phyloP scores from a whole-genome alignment of 1,139 yeast genomes.

The Yamadazyma diospyri region DNA sequence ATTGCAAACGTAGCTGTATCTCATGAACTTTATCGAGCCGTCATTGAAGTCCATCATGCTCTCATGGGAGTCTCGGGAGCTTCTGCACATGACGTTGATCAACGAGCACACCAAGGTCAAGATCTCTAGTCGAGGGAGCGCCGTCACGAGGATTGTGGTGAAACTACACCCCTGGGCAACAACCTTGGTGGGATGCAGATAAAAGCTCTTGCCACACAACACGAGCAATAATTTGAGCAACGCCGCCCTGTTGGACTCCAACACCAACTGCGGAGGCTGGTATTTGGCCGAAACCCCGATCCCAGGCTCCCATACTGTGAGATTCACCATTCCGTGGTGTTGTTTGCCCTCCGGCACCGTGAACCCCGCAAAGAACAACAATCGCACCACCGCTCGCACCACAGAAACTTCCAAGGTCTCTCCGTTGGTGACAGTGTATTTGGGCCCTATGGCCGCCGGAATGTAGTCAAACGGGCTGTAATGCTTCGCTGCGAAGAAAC shows the following conservation, averaged over 20 bases:
- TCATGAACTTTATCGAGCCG: constrained; percentile 35
- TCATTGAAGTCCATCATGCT: constrained; percentile 27
- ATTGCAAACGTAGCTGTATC: constrained; percentile 52
- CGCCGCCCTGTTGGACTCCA: constrained; percentile 68
- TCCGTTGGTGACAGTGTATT: background rate
- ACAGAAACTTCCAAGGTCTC: constrained; percentile 6
- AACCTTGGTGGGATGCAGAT: constrained; percentile 42
- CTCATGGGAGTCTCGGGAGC: constrained; percentile 30
- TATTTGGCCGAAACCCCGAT: constrained; percentile 49
- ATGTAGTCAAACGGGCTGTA: constrained; percentile 4
- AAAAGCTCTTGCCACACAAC: constrained; percentile 63
- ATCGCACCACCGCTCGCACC: constrained; percentile 35
- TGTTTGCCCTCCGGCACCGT: constrained; percentile 33
- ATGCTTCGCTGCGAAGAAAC: constrained; percentile 26
- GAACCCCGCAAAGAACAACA: constrained; percentile 61
- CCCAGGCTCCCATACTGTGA: constrained; percentile 71
- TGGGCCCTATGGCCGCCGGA: background rate
- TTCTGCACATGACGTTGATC: constrained; percentile 54
- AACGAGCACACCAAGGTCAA: constrained; percentile 65
- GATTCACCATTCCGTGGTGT: constrained; percentile 9
- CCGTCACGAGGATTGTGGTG: constrained; percentile 54
- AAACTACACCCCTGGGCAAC: constrained; percentile 55
- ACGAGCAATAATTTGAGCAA: constrained; percentile 59
- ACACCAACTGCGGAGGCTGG: constrained; percentile 42
- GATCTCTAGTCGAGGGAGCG: constrained; percentile 45